A percentile compares a stretch with the other conserved stretches of the same genome.
phyloP scores from a whole-genome alignment of 1,284 basidiomycete species.

The Inonotus obliquus region DNA sequence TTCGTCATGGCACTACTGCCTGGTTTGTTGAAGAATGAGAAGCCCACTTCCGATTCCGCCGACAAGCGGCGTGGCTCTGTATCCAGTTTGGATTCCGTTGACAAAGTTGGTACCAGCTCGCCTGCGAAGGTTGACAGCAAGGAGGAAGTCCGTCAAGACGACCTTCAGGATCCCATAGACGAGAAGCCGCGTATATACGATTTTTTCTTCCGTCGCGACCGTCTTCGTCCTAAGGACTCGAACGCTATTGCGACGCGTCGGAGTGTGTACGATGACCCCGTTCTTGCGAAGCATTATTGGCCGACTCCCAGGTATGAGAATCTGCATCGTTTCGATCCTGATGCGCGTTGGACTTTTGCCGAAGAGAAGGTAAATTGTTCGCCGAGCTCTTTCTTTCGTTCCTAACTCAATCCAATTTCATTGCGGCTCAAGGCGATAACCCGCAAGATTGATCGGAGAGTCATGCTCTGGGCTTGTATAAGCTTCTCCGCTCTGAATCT shows the following conservation, averaged over 20 bases:
- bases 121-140: background rate
- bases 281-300: constrained; percentile 47
- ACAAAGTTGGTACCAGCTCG: background rate
- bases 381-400: background rate
- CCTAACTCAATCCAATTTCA: background rate
- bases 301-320: constrained; percentile 60
- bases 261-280: constrained; percentile 55
- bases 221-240: constrained; percentile 26
- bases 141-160: background rate
- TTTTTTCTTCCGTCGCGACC: constrained; percentile 18
- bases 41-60: too few relatives aligned
- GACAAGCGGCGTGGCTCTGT: too few relatives aligned
- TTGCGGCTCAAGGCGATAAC: constrained; percentile 36
- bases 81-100: background rate
- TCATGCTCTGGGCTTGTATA: constrained; percentile 53
- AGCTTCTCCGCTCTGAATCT: constrained; percentile 28
- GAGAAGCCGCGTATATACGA: constrained; percentile 20
- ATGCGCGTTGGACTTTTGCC: constrained; percentile 62
- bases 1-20: too few relatives aligned
- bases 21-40: too few relatives aligned
- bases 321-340: constrained; percentile 58
- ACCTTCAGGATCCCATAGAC: constrained; percentile 19
- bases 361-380: constrained; percentile 50
- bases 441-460: constrained; percentile 56
- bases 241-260: constrained; percentile 50